A percentile compares a stretch with the other conserved stretches of the same genome.
Conservation (phyloP, 768 basidiomycete genomes). For the Tulasnella sp. region DNA sequence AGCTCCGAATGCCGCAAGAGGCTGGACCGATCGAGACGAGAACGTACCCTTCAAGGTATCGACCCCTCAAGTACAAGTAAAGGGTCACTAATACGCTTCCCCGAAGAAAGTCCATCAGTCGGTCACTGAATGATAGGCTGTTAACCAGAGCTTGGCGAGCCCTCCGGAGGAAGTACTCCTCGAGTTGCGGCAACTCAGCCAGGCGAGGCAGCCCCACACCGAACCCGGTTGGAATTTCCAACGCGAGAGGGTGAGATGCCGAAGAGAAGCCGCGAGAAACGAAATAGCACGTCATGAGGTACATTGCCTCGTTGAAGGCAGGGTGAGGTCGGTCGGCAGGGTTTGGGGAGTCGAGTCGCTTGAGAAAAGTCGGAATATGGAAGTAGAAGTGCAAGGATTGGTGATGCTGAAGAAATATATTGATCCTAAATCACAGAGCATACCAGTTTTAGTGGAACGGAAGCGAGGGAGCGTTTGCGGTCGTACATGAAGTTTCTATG, state of each 20-base stretch:
- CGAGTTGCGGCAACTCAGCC: slow-evolving; percentile 30
- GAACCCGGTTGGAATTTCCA: not conserved
- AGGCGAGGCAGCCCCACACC: not conserved
- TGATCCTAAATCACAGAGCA: not conserved
- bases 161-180: slow-evolving; percentile 32
- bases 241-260: not conserved
- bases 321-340: slow-evolving; percentile 32
- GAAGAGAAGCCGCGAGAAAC: slow-evolving; percentile 2
- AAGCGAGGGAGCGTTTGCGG: not conserved
- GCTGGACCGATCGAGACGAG: not conserved
- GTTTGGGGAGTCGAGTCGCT: slow-evolving; percentile 1
- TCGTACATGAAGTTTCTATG: slow-evolving; percentile 23
- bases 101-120: slow-evolving; percentile 31
- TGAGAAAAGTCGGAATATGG: slow-evolving; percentile 26
- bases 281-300: slow-evolving; percentile 36
- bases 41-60: slow-evolving; percentile 29
- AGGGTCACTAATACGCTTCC: slow-evolving; percentile 28
- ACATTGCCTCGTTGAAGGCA: slow-evolving; percentile 33
- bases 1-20: slow-evolving; percentile 8
- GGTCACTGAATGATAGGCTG: slow-evolving; percentile 34
- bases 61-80: slow-evolving; percentile 27
- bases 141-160: slow-evolving; percentile 32
- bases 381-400: slow-evolving; percentile 23
- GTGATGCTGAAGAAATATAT: slow-evolving; percentile 23
- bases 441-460: not conserved